phyloP scores from a whole-genome alignment of 495 filamentous ascomycete species.

The Podospora conica region DNA sequence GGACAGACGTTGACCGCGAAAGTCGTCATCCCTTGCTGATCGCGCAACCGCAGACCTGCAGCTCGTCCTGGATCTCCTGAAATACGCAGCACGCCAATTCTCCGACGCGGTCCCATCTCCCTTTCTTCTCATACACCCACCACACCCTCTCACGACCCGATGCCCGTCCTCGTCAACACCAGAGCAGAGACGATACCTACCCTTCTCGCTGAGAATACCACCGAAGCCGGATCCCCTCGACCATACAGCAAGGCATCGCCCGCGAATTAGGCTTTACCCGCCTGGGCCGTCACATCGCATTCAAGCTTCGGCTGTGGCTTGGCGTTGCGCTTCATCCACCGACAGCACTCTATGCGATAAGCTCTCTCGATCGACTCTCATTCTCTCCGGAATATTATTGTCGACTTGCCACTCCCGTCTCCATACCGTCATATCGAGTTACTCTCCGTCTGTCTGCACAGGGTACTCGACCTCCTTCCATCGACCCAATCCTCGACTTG shows the following conservation, averaged over 20 bases:
- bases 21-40: conserved; percentile 9
- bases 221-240: background rate
- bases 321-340: conserved; percentile 25
- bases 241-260: background rate
- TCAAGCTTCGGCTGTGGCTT: conserved; percentile 18
- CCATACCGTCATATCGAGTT: background rate
- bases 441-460: background rate
- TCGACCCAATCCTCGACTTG: no score
- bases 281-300: conserved; percentile 2
- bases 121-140: background rate
- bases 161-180: background rate
- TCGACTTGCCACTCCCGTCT: background rate
- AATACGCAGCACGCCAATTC: background rate
- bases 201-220: background rate
- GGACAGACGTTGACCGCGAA: conserved; percentile 1
- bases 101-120: background rate
- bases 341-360: conserved; percentile 15
- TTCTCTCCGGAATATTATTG: conserved; percentile 1
- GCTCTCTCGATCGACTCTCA: conserved; percentile 2
- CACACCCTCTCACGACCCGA: background rate
- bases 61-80: background rate
- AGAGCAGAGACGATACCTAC: background rate
- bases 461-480: background rate
- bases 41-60: background rate
- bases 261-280: conserved; percentile 15